Conservation (phyloP, 208 protist genomes). For the Borovskyia barvae region DNA sequence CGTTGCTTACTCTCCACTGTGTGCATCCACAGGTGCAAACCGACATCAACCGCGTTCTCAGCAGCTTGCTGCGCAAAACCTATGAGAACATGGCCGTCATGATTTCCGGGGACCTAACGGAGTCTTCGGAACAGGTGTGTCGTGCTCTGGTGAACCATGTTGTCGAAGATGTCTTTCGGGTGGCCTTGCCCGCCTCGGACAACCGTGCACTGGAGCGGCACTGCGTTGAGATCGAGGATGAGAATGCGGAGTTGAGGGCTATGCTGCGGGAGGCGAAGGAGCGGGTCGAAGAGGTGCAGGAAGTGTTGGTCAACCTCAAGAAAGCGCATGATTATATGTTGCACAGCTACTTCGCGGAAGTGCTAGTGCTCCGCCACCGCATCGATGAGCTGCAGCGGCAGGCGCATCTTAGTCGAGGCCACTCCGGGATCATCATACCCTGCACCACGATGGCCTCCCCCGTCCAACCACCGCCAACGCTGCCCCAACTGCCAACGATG, state of each 20-base stretch:
- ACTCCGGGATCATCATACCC: background rate
- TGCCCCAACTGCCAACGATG: slow-evolving; percentile 7
- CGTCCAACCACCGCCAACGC: background rate
- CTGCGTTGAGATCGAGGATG: slow-evolving; percentile 32
- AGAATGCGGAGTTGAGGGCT: slow-evolving; percentile 26
- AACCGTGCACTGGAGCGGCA: slow-evolving; percentile 30
- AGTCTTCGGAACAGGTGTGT: slow-evolving; percentile 59
- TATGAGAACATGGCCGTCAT: slow-evolving; percentile 45
- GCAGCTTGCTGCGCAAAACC: slow-evolving; percentile 42
- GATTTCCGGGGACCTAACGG: slow-evolving; percentile 27
- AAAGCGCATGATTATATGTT: slow-evolving; percentile 82
- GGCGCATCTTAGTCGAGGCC: slow-evolving; percentile 12
- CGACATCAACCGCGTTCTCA: slow-evolving; percentile 63
- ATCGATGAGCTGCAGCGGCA: slow-evolving; percentile 39
- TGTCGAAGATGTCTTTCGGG: slow-evolving; percentile 39
- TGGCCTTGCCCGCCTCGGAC: slow-evolving; percentile 50
- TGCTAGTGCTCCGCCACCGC: slow-evolving; percentile 63
- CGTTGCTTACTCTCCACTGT: slow-evolving; percentile 72
- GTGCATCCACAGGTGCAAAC: slow-evolving; percentile 79
- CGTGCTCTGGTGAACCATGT: slow-evolving; percentile 40
- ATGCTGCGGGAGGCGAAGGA: slow-evolving; percentile 16
- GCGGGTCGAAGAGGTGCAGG: slow-evolving; percentile 22
- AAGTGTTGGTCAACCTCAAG: slow-evolving; percentile 32
- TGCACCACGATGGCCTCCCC: background rate
- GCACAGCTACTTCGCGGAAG: slow-evolving; percentile 81